Evolutionary conservation across 441 rosid species (phyloP), one percentile per base, ranked within the genome.

Genomic region (Hura crepitans): DNA sequence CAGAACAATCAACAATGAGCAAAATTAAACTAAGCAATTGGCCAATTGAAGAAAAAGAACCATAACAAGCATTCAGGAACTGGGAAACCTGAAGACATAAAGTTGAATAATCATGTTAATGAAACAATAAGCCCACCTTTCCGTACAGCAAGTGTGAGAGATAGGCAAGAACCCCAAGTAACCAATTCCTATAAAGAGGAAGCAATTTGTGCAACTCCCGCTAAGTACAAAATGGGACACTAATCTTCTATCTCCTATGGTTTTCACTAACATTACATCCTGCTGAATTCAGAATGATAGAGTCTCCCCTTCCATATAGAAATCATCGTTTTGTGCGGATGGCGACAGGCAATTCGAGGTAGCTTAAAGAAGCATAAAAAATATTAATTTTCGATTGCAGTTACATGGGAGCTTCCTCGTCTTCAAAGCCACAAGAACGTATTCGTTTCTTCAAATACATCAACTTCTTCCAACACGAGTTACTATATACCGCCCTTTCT

Each of bases 401-500:
- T 33, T 45, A 58, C 37, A 61, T 10, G 49, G 62, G 64, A 69
- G 49, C 65, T 73, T 49, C 66, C 51, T 37, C 59, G 60, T 55
- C 17, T 35, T 60, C 70, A 50, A 33, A 50, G 43, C 47, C 75
- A 18, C 53, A 62, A 65, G 37, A 27, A 68, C 10, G 37, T 7
- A 46, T 53, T 68, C 43, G 39, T 61, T 0, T 35, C 39, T 35
- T 35, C 2, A 35, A 35, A 35, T 35, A 35, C 56, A 75, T 79
- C 74, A 78, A 57, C 82, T 66, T 82, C 86, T 84, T 79, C 72
- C 82, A 57, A 87, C 74, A 53, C 91, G 87, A 37, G 91, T 90
- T 39, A 90, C 77, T 77, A 85, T 87, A 77, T 91, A 91, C 67
- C 97, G 79, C 65, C 97, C 97, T 81, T 90, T 94, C 84, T 94